phyloP scores from a whole-genome alignment of 345 rosid species.

The Microcos paniculata region DNA sequence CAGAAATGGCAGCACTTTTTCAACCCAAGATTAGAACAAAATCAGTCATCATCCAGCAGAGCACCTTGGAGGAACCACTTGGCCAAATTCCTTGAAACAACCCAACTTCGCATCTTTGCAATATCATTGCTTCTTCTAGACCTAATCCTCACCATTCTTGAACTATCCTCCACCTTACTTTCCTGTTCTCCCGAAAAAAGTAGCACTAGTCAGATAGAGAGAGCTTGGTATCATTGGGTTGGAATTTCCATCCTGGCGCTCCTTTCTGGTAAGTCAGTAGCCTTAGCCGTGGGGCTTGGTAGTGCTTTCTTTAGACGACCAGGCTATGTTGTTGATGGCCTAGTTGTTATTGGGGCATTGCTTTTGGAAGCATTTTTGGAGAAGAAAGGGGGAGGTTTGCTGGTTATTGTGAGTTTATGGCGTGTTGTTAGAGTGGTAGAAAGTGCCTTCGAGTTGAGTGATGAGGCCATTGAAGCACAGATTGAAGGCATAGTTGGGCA shows the following conservation, averaged over 20 bases:
- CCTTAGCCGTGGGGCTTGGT: slow-evolving; percentile 42
- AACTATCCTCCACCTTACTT: slow-evolving; percentile 56
- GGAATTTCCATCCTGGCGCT: slow-evolving; percentile 53
- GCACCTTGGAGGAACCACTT: slow-evolving; percentile 50
- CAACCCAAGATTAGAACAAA: slow-evolving; percentile 13
- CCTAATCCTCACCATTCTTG: slow-evolving; percentile 49
- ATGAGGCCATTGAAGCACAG: slow-evolving; percentile 70
- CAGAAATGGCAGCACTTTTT: slow-evolving; percentile 48
- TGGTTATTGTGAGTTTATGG: slow-evolving; percentile 73
- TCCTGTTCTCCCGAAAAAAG: slow-evolving; percentile 28
- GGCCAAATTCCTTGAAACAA: slow-evolving; percentile 44
- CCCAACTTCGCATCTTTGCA: slow-evolving; percentile 31
- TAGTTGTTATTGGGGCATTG: slow-evolving; percentile 46
- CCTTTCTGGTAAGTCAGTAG: slow-evolving; percentile 46
- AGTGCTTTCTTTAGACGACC: slow-evolving; percentile 42
- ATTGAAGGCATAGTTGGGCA: slow-evolving; percentile 43
- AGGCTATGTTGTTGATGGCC: slow-evolving; percentile 54
- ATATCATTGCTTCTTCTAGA: slow-evolving; percentile 54
- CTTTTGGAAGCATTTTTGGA: slow-evolving; percentile 52
- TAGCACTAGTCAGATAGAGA: background rate
- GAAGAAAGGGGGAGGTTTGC: slow-evolving; percentile 59
- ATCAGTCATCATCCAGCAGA: background rate
- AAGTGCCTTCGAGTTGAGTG: slow-evolving; percentile 70
- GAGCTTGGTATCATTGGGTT: slow-evolving; percentile 59
- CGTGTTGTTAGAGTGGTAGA: slow-evolving; percentile 65